Percentiles rank a stretch among this genome's conserved stretches.
These are phyloP conservation scores for Tetraselmis chui DNA, from an alignment of 139 green algal genomes.

Conservation along the genomic window DNA sequence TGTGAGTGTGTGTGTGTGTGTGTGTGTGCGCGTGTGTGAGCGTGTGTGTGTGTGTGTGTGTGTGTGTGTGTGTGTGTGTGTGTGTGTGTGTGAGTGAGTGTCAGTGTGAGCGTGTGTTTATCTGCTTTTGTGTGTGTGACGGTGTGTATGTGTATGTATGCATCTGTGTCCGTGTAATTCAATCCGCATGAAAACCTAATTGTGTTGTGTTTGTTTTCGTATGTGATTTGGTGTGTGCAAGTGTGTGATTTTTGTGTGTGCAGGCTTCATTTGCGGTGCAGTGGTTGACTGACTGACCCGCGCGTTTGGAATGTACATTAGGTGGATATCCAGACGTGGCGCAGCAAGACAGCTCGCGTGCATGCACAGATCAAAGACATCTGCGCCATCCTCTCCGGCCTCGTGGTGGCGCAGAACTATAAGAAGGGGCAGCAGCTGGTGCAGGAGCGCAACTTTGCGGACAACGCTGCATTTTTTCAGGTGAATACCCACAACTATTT, in stretches of 20 bases:
- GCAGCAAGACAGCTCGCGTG: slow-evolving; percentile 63
- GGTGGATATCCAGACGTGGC: slow-evolving; percentile 80
- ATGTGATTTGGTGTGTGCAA: not conserved
- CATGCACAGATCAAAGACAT: slow-evolving; percentile 77
- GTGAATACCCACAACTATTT: slow-evolving; percentile 3
- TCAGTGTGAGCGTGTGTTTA: too few species aligned
- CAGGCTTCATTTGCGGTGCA: too few species aligned
- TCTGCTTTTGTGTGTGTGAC: too few species aligned
- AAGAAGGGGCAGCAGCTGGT: slow-evolving; percentile 76
- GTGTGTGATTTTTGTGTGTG: not conserved
- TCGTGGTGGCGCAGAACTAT: slow-evolving; percentile 81
- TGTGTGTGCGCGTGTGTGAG: not conserved
- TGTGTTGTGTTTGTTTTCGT: not conserved
- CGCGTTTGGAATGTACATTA: too few species aligned
- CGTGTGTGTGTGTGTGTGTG: not conserved
- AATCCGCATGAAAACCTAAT: too few species aligned
- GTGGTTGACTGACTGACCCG: too few species aligned
- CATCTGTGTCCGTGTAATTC: too few species aligned
- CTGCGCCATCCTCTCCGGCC: slow-evolving; percentile 78
- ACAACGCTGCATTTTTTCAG: slow-evolving; percentile 73
- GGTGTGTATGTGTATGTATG: too few species aligned
- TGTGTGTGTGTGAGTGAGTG: too few species aligned
- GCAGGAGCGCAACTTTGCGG: slow-evolving; percentile 62
- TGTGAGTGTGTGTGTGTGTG: not conserved
- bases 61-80: too few species aligned